Evolutionary conservation across 2,329 filamentous ascomycete genomes (phyloP), one percentile per base, ranked within the genome.

Genomic region (Aspergillus sp.): DNA sequence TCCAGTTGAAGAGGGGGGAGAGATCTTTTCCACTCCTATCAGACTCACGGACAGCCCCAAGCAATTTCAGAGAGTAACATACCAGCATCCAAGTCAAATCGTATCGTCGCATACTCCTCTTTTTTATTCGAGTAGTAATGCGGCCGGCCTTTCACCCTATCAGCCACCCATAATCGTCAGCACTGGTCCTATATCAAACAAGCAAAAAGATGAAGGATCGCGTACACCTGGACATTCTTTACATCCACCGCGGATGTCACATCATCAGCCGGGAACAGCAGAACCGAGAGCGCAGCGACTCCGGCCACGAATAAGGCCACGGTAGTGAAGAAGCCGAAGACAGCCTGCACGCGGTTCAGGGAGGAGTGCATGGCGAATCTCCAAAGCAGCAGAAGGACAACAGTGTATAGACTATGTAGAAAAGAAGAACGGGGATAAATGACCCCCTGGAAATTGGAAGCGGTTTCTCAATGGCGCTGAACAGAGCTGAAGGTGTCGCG

Each of bases 271-370:
- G 74, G 59, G 84, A 70, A 58, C 6, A 74, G 43, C 8, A 95
- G 68, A 59, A 90, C 88, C 35, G 88, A 90, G 43, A 85, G 73
- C 42, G 91, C 90, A 58, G 96, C 87, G 48, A 94, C 72, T 46
- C 78, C 80, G 44, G 82, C 90, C 46, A 96, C 79, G 48, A 80
- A 80, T 63, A 94, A 93, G 48, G 86, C 85, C 53, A 96, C 89
- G 28, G 89, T 94, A 12, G 93, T 97, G 77, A 97, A 96, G 81
- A 94, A 96, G 69, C 93, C 89, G 67, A 98, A 98, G 67, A 89
- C 84, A 72, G 88, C 91, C 71, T 98, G 93, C 56, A 85, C 69
- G 57, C 93, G 87, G 52, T 86, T 88, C 42, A 94, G 71, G 41
- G 85, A 80, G 63, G 88, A 94, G 71, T 96, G 85, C 93, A 98